Base-by-base conservation (phyloP, 2,329 filamentous ascomycete genomes). In the Cordyceps sp. region DNA sequence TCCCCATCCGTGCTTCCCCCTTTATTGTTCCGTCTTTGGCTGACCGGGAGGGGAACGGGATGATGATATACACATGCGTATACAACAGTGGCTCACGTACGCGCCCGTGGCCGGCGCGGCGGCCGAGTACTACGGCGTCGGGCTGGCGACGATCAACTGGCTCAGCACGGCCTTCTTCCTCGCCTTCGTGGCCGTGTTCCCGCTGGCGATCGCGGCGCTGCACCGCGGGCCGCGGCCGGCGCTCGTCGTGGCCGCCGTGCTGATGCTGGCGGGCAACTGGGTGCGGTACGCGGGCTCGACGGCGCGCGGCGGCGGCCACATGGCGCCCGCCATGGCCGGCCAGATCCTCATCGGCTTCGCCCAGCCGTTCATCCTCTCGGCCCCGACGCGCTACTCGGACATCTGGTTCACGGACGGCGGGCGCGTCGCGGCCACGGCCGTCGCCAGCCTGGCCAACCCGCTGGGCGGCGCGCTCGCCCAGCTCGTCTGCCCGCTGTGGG, bases 401-500 rank as follows among this genome's bases (percentile, higher is more conserved):
- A 61, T 93, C 37, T 96, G 90, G 90, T 96, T 96, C 57, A 86
- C 83, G 2, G 76, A 80, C 44, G 61, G 64, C 10, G 88, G 86
- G 7, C 73, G 90, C 33, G 81, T 93, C 10, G 78, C 79, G 33
- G 88, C 88, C 14, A 96, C 88, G 1, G 90, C 88, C 1, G 47
- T 93, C 23, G 77, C 78, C 16, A 86, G 76, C 37, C 58, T 96
- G 36, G 83, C 88, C 4, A 96, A 94, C 52, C 88, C 88, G 0
- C 68, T 96, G 32, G 88, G 88, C 12, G 86, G 80, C 16, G 88
- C 88, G 6, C 58, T 94, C 31, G 88, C 84, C 4, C 84, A 96
- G 56, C 62, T 96, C 27, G 73, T 96, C 33, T 75, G 82, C 33
- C 86, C 90, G 0, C 69, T 82, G 36, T 83, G 74, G 73, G 81